Percentiles rank a stretch among this genome's conserved stretches.
These are phyloP conservation scores for Colletotrichum orbiculare DNA, from an alignment of 2,329 filamentous ascomycete genomes.

Conservation along the genomic window DNA sequence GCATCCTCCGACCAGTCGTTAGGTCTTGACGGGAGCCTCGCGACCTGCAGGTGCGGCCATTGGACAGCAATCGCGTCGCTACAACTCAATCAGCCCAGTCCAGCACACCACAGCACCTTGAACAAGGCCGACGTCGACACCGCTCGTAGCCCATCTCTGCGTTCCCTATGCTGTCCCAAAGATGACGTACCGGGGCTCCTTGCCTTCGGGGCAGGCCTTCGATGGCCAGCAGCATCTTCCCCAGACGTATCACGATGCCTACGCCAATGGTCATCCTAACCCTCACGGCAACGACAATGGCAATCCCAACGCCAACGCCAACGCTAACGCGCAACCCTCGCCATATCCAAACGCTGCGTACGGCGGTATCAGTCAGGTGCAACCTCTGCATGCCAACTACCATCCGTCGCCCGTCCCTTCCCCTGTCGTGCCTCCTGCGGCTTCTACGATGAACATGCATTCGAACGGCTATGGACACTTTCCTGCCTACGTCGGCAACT, in stretches of 20 bases:
- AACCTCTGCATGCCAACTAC: conserved; percentile 42
- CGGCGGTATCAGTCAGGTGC: conserved; percentile 41
- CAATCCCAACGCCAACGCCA: conserved; percentile 39
- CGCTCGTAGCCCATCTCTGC: conserved; percentile 26
- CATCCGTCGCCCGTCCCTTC: conserved; percentile 43
- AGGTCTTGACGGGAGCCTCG: conserved; percentile 24
- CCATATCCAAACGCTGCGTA: conserved; percentile 29
- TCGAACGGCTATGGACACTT: conserved; percentile 36
- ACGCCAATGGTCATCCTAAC: conserved; percentile 7
- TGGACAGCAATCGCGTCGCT: conserved; percentile 37
- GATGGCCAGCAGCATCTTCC: conserved; percentile 48
- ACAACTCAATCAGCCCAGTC: conserved; percentile 15
- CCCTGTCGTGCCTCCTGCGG: conserved; percentile 40
- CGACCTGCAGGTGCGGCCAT: conserved; percentile 31
- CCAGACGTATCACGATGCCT: conserved; percentile 28
- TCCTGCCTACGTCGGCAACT: conserved; percentile 39
- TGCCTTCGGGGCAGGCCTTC: conserved; percentile 54
- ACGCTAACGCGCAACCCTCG: conserved; percentile 35
- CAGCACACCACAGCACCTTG: neutral
- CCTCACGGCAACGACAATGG: conserved; percentile 4
- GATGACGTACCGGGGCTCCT: conserved; percentile 50
- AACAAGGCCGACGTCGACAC: conserved; percentile 28
- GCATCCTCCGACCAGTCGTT: conserved; percentile 15
- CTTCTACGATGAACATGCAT: conserved; percentile 39
- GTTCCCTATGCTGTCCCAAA: conserved; percentile 41